Evolutionary conservation across 2,329 filamentous ascomycete species (phyloP), one percentile per base, ranked within the genome.

Genomic region (Cytospora leucostoma): DNA sequence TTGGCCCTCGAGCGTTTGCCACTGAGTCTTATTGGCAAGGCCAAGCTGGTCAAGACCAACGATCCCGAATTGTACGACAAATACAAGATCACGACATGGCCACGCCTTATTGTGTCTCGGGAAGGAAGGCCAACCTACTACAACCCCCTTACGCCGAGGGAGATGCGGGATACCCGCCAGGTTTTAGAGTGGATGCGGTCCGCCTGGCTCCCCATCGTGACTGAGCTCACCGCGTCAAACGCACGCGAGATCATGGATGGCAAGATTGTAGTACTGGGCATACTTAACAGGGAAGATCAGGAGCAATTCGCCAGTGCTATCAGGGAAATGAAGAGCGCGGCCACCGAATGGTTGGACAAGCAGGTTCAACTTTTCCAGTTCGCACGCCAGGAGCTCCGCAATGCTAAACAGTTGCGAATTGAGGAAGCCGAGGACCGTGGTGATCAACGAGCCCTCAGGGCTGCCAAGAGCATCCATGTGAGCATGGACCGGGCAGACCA

Each of bases 271-370:
- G 94, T 98, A 1, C 85, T 99, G 17, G 95, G 91, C 19, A 89
- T 99, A 38, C 80, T 99, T 49, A 92, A 89, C 73, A 86, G 93
- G 57, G 88, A 92, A 40, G 87, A 93, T 65, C 81, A 88, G 44
- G 91, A 94, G 63, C 88, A 92, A 40, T 97, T 97, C 74, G 79
- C 86, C 57, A 82, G 84, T 62, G 90, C 91, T 33, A 90, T 91
- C 74, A 88, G 90, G 38, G 96, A 99, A 77, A 88, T 99, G 78
- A 98, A 98, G 84, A 94, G 90, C 68, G 95, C 95, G 1, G 95
- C 95, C 10, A 84, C 93, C 65, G 95, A 98, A 75, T 99, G 95
- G 93, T 97, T 98, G 85, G 94, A 98, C 75, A 95, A 96, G 78
- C 92, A 97, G 76, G 90, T 92, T 19, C 88, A 94, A 69, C 84